Base-by-base conservation (phyloP, 148 eudicot species). In the Spergularia bocconei region DNA sequence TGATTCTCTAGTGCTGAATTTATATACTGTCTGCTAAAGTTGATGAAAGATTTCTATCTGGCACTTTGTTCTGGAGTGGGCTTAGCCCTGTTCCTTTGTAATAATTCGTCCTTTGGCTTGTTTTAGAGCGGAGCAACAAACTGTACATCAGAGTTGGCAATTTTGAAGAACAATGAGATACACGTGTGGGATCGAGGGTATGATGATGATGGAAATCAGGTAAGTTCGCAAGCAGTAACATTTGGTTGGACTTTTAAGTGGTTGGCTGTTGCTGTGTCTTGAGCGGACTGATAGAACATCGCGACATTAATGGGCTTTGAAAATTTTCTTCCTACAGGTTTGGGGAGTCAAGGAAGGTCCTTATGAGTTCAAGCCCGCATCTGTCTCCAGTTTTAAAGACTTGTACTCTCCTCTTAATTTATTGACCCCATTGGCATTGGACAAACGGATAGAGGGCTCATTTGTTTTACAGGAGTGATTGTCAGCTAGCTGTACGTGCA, bases 341-440 rank as follows among this genome's bases (percentile, higher is more conserved):
- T 96, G 99, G 99, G 99, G 99, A 39, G 97, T 82, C 17, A 92
- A 86, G 78, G 94, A 85, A 80, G 95, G 98, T 62, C 97, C 99
- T 57, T 96, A 96, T 36, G 99, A 96, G 81, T 96, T 96, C 81
- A 91, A 87, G 86, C 90, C 94, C 62, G 99, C 98, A 74, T 88
- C 97, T 44, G 70, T 86, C 59, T 92, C 95, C 25, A 88, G 89
- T 82, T 96, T 86, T 73, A 84, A 79, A 69, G 96, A 90, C 77
- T 82, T 88, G 81, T 71, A 80, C 61, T 82, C 93, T 70, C 90
- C 90, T 16, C 85, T 86, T 56, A 91, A 80, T 81, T 83, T 89
- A 52, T 81, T 89, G 63, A 83, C 91, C 41, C 92, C 79, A 4
- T 48, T 81, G 62, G 77, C 91, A 65, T 72, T 86, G 72, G 93